Evolutionary conservation across 352 stramenopile genomes (phyloP).

Genomic region (Phytophthora palmivora): DNA sequence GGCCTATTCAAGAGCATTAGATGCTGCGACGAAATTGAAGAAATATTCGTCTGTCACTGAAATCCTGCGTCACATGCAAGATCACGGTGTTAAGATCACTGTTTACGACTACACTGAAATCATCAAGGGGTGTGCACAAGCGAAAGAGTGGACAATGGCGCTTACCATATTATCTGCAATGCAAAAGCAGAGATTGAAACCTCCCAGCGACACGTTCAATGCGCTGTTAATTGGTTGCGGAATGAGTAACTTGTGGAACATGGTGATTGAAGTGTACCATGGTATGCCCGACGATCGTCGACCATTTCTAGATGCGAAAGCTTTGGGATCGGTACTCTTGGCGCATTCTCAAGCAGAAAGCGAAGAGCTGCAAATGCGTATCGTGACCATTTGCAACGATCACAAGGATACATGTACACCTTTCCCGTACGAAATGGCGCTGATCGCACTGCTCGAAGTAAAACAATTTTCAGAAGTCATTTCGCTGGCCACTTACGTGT

Average conservation of each 20-base stretch:
- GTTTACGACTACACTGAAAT: conserved; percentile 1
- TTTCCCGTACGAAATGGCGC: conserved; percentile 11
- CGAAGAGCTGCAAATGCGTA: conserved; percentile 8
- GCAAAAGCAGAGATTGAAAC: conserved; percentile 6
- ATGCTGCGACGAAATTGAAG: conserved; percentile 5
- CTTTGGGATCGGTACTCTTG: conserved; percentile 1
- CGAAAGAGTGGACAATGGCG: conserved; percentile 14
- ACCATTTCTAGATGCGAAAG: conserved; percentile 1
- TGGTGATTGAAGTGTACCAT: conserved; percentile 20
- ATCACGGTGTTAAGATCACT: neutral
- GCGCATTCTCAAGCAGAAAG: conserved; percentile 10
- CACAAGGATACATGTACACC: conserved; percentile 8
- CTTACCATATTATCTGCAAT: conserved; percentile 13
- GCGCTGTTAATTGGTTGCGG: conserved; percentile 5
- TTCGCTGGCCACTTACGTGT: neutral
- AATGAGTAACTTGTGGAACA: conserved; percentile 1
- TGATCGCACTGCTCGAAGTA: conserved; percentile 8
- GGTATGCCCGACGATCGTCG: conserved; percentile 7
- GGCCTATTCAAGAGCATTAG: conserved; percentile 8
- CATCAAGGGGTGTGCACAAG: conserved; percentile 2
- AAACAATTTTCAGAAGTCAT: conserved; percentile 15
- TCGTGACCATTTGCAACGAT: conserved; percentile 6
- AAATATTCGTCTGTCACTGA: conserved; percentile 5
- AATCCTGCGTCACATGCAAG: conserved; percentile 11
- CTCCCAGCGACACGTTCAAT: neutral